These are phyloP conservation scores for Fonsecaea multimorphosa DNA, from an alignment of 2,329 filamentous ascomycete species.

Conservation along the genomic window DNA sequence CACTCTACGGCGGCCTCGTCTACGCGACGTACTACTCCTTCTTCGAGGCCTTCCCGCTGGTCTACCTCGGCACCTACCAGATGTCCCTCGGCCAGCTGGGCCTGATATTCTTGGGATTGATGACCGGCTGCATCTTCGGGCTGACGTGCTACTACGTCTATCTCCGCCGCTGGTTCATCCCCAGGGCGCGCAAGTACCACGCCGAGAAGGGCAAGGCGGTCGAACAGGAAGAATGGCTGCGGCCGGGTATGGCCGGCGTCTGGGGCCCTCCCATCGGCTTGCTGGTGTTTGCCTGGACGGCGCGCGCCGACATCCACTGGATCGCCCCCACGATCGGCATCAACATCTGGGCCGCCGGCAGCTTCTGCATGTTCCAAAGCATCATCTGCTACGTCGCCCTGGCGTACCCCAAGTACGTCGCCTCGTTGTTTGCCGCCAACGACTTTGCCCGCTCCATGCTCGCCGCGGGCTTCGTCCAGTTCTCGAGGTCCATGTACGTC, in stretches of 20 bases:
- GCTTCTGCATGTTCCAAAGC: conserved; percentile 36
- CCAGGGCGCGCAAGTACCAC: conserved; percentile 55
- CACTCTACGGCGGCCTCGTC: conserved; percentile 66
- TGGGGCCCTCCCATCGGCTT: conserved; percentile 29
- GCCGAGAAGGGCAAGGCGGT: conserved; percentile 54
- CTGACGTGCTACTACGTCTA: conserved; percentile 58
- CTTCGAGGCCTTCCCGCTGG: conserved; percentile 70
- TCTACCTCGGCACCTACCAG: conserved; percentile 65
- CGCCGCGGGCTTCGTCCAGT: conserved; percentile 45
- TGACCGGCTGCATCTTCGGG: conserved; percentile 62
- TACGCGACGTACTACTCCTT: conserved; percentile 59
- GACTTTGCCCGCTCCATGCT: conserved; percentile 41
- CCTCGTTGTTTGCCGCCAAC: conserved; percentile 39
- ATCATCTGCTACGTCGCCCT: conserved; percentile 39
- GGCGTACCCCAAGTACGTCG: conserved; percentile 37
- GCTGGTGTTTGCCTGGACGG: conserved; percentile 43
- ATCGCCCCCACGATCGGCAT: conserved; percentile 38
- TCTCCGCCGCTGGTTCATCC: conserved; percentile 51
- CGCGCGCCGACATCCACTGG: conserved; percentile 44
- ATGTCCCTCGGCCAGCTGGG: conserved; percentile 65
- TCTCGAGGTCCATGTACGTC: conserved; percentile 44
- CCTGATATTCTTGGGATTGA: conserved; percentile 65
- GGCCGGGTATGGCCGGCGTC: conserved; percentile 58
- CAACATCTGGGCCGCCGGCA: conserved; percentile 29
- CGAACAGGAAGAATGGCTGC: conserved; percentile 56